Base-by-base conservation (phyloP, 352 stramenopile genomes). In the Pythium rishiriense region DNA sequence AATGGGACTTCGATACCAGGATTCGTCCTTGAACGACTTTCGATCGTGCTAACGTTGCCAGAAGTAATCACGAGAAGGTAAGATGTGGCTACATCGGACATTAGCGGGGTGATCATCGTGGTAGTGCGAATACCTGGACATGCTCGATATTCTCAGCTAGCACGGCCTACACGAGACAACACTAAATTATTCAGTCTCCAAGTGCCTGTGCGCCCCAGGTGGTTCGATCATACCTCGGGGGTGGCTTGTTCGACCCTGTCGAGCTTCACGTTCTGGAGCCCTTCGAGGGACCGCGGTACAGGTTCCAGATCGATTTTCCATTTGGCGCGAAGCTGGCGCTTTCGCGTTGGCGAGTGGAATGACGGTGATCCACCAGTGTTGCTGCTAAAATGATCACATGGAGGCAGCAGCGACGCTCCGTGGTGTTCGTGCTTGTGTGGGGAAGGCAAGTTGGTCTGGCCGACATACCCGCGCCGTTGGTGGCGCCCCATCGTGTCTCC, bases 21-120 rank as follows among this genome's bases (percentile, higher is more conserved):
- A 46, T 17, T 87, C 76, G 47, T 83, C 64, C 58, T 87, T 90
- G 69, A 83, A 90, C 25, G 76, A 76, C 66, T 90, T 90, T 48
- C 60, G 54, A 8, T 63, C 58, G 29, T 59, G 41, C 58, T 72
- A 35, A 25, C 19, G 24, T 4, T 4, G 26, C 21, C 1, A 39
- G 28, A 3, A 41, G 25, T 11, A 35, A 10, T 35, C 31, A 35
- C 37, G 17, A 39, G 10, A 9, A 39, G 17, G 33, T 46, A 22
- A 22, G 33, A 39, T 39, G 33, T 39, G 39, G 17, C 10, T 7
- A 39, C 33, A n/a, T n/a, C n/a, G n/a, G n/a, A n/a, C n/a, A n/a
- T n/a, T n/a, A n/a, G n/a, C n/a, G n/a, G n/a, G 33, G 33, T 39
- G 33, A 39, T 9, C 33, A 39, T 17, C 17, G 33, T 19, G 24